These are phyloP conservation scores for Lanmaoa pseudosensibilis DNA, from an alignment of 768 basidiomycete species.

Conservation along the genomic window DNA sequence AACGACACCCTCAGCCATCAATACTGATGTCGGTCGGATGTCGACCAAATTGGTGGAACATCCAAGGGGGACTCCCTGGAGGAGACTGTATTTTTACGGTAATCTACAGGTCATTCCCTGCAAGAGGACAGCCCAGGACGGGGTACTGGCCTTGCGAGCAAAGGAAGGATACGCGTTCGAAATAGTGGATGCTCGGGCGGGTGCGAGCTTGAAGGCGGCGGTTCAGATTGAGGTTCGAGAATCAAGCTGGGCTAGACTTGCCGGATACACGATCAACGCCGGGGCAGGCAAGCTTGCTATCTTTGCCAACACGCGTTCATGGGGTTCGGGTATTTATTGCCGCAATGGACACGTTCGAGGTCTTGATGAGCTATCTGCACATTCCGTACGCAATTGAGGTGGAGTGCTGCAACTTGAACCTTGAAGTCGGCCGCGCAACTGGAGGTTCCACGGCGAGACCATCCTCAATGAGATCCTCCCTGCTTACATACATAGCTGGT, in stretches of 20 bases:
- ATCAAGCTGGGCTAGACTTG: conserved; percentile 10
- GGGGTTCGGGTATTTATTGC: neutral
- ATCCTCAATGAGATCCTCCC: too few species aligned
- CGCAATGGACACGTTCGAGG: too few species aligned
- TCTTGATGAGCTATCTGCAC: conserved; percentile 4
- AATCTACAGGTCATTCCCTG: neutral
- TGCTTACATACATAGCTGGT: too few species aligned
- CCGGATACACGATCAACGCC: neutral
- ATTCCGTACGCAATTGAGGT: neutral
- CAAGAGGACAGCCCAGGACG: neutral
- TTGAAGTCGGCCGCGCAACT: neutral
- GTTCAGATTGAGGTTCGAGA: conserved; percentile 14
- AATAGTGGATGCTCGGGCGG: neutral
- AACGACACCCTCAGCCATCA: neutral
- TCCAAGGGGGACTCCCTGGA: neutral
- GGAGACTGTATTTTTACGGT: neutral
- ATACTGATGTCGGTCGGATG: neutral
- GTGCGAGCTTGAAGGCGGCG: conserved; percentile 2
- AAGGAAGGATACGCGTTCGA: neutral
- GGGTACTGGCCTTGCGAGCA: neutral
- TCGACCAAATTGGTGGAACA: neutral
- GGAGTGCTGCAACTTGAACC: neutral
- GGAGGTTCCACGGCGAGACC: neutral
- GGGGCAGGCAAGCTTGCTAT: neutral
- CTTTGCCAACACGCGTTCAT: neutral